Evolutionary conservation across 306 rosid genomes (phyloP).

Genomic region (Psophocarpus tetragonolobus): DNA sequence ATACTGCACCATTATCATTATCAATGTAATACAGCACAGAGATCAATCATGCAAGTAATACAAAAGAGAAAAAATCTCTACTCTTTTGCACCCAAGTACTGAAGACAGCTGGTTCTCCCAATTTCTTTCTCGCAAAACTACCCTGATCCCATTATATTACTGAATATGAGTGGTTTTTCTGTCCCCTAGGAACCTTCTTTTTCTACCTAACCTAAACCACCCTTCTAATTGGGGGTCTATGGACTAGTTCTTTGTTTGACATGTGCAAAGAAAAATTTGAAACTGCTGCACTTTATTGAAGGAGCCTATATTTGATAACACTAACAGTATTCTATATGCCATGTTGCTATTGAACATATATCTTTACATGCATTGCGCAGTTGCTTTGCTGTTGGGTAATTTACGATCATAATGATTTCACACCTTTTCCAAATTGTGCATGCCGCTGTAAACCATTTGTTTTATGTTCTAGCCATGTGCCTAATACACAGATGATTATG

Average conservation of each 20-base stretch:
- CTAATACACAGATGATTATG: constrained; percentile 27
- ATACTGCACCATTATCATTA: background rate
- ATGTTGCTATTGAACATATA: background rate
- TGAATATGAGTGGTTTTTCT: background rate
- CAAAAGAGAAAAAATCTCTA: background rate
- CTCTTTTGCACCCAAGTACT: background rate
- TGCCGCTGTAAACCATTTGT: constrained; percentile 4
- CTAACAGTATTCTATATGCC: constrained; percentile 9
- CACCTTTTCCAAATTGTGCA: background rate
- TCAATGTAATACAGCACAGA: background rate
- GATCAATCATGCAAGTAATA: background rate
- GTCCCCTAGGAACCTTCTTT: background rate
- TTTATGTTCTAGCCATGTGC: constrained; percentile 20
- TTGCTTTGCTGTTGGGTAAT: background rate
- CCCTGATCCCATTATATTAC: background rate
- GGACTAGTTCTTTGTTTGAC: background rate
- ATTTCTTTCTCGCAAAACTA: background rate
- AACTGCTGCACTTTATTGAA: background rate
- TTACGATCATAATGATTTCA: constrained; percentile 18
- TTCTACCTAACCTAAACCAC: background rate
- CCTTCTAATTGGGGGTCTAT: background rate
- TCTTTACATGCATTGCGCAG: background rate
- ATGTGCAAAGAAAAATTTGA: background rate
- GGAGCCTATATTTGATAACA: background rate
- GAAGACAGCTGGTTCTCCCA: background rate